These are phyloP conservation scores for Sclerotiophoma versabilis DNA, from an alignment of 2,329 filamentous ascomycete genomes.

Conservation along the genomic window DNA sequence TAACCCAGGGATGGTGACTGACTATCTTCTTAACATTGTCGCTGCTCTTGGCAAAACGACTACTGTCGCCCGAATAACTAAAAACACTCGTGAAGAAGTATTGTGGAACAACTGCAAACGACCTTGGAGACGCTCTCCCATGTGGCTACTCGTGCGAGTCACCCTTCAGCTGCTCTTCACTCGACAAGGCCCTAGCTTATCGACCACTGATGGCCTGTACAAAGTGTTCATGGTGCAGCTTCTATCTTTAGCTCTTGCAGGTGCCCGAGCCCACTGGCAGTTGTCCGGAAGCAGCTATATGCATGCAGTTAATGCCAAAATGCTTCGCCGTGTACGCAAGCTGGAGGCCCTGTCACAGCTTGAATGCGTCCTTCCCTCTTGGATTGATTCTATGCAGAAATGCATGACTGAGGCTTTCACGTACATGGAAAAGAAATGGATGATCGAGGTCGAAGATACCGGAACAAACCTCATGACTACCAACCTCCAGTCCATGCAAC, in stretches of 20 bases:
- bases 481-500: slow-evolving; percentile 16
- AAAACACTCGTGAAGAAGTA: slow-evolving; percentile 64
- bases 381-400: slow-evolving; percentile 3
- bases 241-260: slow-evolving; percentile 52
- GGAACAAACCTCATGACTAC: slow-evolving; percentile 8
- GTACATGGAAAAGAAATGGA: slow-evolving; percentile 24
- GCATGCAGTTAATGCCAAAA: slow-evolving; percentile 28
- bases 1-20: slow-evolving; percentile 60
- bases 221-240: slow-evolving; percentile 61
- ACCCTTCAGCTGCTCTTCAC: slow-evolving; percentile 52
- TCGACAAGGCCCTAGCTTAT: slow-evolving; percentile 27
- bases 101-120: slow-evolving; percentile 49
- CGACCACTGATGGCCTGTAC: slow-evolving; percentile 45
- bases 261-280: slow-evolving; percentile 1
- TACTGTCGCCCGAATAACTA: slow-evolving; percentile 50
- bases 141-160: slow-evolving; percentile 65
- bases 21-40: slow-evolving; percentile 56
- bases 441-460: not conserved
- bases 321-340: slow-evolving; percentile 34
- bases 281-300: slow-evolving; percentile 19
- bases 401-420: slow-evolving; percentile 11
- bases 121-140: slow-evolving; percentile 61
- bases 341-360: slow-evolving; percentile 22
- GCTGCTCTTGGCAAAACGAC: slow-evolving; percentile 45
- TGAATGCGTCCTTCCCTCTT: slow-evolving; percentile 4